A percentile compares a stretch with the other conserved stretches of the same genome.
phyloP scores from a whole-genome alignment of 208 protist species.

The Phytomonas sp. region DNA sequence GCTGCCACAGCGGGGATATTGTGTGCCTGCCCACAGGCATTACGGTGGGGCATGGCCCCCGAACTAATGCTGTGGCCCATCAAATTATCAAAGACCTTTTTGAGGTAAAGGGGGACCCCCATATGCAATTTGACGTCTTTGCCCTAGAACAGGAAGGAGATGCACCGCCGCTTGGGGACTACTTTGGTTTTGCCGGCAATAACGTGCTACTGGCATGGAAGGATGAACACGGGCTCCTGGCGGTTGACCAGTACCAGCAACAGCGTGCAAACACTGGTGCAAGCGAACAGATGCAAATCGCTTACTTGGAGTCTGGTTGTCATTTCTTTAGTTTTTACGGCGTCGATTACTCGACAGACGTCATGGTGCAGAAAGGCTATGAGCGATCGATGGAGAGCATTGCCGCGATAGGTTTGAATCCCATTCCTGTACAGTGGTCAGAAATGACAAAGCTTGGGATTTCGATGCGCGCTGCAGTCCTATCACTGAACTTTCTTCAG shows the following conservation, averaged over 20 bases:
- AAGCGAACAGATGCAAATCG: conserved; percentile 20
- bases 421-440: conserved; percentile 88
- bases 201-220: conserved; percentile 85
- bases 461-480: conserved; percentile 80
- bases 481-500: conserved; percentile 81
- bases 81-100: conserved; percentile 72
- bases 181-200: conserved; percentile 89
- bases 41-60: conserved; percentile 77
- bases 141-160: conserved; percentile 87
- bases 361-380: conserved; percentile 86
- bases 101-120: conserved; percentile 22
- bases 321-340: conserved; percentile 89
- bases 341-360: conserved; percentile 70
- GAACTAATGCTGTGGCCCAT: conserved; percentile 80
- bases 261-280: conserved; percentile 15
- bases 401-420: conserved; percentile 77
- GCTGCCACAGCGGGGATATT: conserved; percentile 84
- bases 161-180: conserved; percentile 85
- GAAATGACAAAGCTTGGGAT: conserved; percentile 90
- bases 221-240: conserved; percentile 86
- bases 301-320: conserved; percentile 88
- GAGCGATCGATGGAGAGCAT: conserved; percentile 86
- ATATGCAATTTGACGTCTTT: conserved; percentile 57
- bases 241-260: conserved; percentile 87
- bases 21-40: conserved; percentile 79